Evolutionary conservation across 2,329 filamentous ascomycete species (phyloP), one percentile per base, ranked within the genome.

Genomic region (Ophiostoma triangulosporum): DNA sequence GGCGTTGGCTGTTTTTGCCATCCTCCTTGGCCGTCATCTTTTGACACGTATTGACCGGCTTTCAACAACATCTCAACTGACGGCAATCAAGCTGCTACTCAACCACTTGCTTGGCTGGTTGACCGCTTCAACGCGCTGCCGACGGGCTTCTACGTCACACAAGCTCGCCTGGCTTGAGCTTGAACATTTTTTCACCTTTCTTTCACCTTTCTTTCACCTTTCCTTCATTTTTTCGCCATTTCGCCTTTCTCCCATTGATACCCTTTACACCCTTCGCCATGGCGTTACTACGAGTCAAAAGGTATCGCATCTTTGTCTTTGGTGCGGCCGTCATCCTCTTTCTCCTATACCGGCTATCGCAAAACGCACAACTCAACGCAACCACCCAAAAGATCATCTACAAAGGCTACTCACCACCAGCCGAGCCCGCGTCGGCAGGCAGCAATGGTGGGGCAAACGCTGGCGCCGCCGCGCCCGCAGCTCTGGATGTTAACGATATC

Each of bases 241-340:
- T 8, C 4, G 11, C 15, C 3, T 11, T 12, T 22, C 17, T 22
- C 8, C 17, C 17, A n/a, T 4, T 11, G 11, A n/a, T 45, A 27
- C 40, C 14, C 40, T 26, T 15, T 8, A 7, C n/a, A 46, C 43
- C 24, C 24, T 2, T 9, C 46, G 20, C 27, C 40, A 52, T 52
- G 53, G 49, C 53, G 6, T n/a, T 84, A 74, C 65, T 77, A 55
- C 77, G 81, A 51, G 72, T 76, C 57, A 68, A 82, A 60, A 72
- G 80, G 63, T 83, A 83, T 62, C 76, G 81, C 56, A 70, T 81
- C 54, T 80, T 83, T 57, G 64, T 79, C 32, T 63, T 79, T 57
- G 74, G 75, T 60, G 73, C 79, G 53, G 65, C 76, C 57, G 64
- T 81, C 54, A 65, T 79, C 50, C 65, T 80, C 50, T 69, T 83